Percentiles rank a stretch among this genome's conserved stretches.
These are phyloP conservation scores for Crithidia acanthocephali DNA, from an alignment of 208 protist genomes.

Conservation along the genomic window DNA sequence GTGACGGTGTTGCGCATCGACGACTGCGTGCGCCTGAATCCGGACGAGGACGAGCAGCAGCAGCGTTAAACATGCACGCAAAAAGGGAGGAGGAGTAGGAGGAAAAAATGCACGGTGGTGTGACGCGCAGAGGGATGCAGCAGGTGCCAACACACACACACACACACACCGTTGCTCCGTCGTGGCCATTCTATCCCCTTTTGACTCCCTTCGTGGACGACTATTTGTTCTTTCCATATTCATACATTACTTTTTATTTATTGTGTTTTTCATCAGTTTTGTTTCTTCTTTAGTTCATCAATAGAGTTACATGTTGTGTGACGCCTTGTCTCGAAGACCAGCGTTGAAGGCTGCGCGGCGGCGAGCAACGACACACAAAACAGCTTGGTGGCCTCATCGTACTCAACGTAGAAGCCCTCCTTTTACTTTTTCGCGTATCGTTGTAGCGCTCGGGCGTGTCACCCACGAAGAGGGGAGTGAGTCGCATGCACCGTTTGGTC, in stretches of 20 bases:
- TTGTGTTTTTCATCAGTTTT: not conserved
- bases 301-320: not conserved
- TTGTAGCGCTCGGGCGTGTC: no score
- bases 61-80: conserved; percentile 9
- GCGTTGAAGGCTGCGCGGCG: no score
- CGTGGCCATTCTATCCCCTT: no score
- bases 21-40: conserved; percentile 98
- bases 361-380: no score
- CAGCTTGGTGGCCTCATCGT: no score
- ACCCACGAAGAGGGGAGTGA: no score
- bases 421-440: no score
- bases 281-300: not conserved
- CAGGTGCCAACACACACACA: not conserved
- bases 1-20: conserved; percentile 99
- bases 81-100: not conserved
- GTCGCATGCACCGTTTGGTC: no score
- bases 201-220: not conserved
- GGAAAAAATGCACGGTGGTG: not conserved
- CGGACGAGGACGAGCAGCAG: conserved; percentile 72
- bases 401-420: no score
- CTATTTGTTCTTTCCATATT: not conserved
- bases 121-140: not conserved
- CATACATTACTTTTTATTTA: not conserved
- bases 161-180: no score
- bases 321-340: not conserved